Evolutionary conservation across 371 early-diverging fungal genomes (phyloP).

Genomic region (Mortierella sp.): DNA sequence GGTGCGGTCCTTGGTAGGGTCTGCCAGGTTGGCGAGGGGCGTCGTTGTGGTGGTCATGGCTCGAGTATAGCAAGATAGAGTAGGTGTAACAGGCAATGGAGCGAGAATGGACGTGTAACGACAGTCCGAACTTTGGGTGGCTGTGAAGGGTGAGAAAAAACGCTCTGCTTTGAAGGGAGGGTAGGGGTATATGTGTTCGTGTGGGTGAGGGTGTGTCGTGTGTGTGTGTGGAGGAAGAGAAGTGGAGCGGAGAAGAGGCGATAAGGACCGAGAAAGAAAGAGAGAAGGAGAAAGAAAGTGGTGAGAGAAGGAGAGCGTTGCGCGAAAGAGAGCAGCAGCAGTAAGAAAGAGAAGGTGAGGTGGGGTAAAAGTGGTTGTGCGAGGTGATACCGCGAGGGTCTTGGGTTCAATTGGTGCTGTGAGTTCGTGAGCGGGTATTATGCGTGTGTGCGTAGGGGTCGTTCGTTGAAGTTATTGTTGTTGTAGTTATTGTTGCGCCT

Average conservation of each 20-base stretch:
- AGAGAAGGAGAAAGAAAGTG: neutral
- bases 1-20: slow-evolving; percentile 35
- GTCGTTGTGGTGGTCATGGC: slow-evolving; percentile 45
- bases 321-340: neutral
- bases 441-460: slow-evolving; percentile 4
- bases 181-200: neutral
- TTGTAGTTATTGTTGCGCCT: neutral
- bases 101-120: slow-evolving; percentile 3
- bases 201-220: neutral
- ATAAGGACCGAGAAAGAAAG: slow-evolving; percentile 10
- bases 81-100: neutral
- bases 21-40: slow-evolving; percentile 30
- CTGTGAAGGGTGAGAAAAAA: slow-evolving; percentile 8
- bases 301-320: neutral
- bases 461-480: neutral
- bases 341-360: neutral
- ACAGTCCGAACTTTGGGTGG: slow-evolving; percentile 2
- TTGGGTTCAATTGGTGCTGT: neutral
- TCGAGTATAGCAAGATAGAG: neutral
- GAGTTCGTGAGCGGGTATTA: neutral
- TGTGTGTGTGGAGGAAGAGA: neutral
- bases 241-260: neutral
- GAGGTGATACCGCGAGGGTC: slow-evolving; percentile 10
- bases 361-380: neutral
- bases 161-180: neutral